These are phyloP conservation scores for Cucurbita pepo DNA, from an alignment of 306 rosid genomes.

Conservation along the genomic window DNA sequence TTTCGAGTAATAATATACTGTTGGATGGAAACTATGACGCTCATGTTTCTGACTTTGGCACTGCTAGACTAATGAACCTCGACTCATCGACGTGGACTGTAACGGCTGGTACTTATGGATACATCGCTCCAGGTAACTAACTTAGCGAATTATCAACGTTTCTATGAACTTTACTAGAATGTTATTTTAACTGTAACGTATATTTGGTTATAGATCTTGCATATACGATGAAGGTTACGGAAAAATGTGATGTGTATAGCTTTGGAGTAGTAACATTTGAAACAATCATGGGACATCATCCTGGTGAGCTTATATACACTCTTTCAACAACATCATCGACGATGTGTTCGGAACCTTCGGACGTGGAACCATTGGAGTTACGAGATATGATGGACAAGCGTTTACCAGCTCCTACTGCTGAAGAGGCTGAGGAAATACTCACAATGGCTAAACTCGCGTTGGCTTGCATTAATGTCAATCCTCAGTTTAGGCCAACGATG, in stretches of 20 bases:
- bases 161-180: neutral
- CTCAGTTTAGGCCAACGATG: slow-evolving; percentile 5
- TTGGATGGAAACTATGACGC: slow-evolving; percentile 1
- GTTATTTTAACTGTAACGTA: neutral
- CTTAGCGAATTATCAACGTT: neutral
- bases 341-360: neutral
- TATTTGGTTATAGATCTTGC: neutral
- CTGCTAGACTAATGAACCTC: slow-evolving; percentile 5
- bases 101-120: slow-evolving; percentile 5
- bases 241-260: slow-evolving; percentile 8
- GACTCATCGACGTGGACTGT: neutral
- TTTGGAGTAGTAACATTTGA: slow-evolving; percentile 7
- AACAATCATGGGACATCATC: slow-evolving; percentile 8
- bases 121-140: slow-evolving; percentile 10
- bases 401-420: neutral
- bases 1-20: slow-evolving; percentile 7
- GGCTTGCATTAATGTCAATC: slow-evolving; percentile 4
- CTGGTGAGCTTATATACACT: neutral
- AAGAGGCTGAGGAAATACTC: neutral
- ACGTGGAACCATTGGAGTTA: neutral
- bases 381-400: slow-evolving; percentile 3
- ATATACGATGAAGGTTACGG: slow-evolving; percentile 4
- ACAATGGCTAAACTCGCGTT: neutral
- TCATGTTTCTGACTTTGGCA: slow-evolving; percentile 5
- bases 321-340: neutral